Conservation (phyloP, 2,329 filamentous ascomycete species). For the Pestalotiopsis sp. region DNA sequence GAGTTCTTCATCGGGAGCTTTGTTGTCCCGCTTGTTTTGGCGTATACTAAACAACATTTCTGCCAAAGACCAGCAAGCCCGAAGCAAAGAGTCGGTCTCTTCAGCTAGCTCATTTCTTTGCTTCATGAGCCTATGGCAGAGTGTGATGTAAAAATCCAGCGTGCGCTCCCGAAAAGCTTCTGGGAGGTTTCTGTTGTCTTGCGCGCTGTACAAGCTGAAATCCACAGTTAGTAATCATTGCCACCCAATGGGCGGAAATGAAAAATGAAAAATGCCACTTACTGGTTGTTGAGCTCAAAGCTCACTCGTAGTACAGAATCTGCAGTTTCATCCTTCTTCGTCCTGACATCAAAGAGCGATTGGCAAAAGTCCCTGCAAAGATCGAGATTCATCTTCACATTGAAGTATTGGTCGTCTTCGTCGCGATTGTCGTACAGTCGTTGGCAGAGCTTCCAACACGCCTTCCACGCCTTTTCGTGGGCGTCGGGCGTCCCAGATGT, state of each 20-base stretch:
- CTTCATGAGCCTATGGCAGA: slow-evolving; percentile 97
- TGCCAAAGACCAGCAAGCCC: slow-evolving; percentile 86
- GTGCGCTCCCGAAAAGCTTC: slow-evolving; percentile 88
- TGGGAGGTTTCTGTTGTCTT: slow-evolving; percentile 76
- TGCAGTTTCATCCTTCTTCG: slow-evolving; percentile 73
- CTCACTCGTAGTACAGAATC: slow-evolving; percentile 90
- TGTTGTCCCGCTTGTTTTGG: slow-evolving; percentile 76
- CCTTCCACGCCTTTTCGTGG: slow-evolving; percentile 89
- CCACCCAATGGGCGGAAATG: neutral
- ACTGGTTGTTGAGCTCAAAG: slow-evolving; percentile 94
- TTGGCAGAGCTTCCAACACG: slow-evolving; percentile 91
- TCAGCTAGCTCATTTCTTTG: slow-evolving; percentile 77
- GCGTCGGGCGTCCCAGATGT: slow-evolving; percentile 73
- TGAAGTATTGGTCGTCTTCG: slow-evolving; percentile 65
- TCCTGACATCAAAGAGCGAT: slow-evolving; percentile 82
- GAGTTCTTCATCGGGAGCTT: slow-evolving; percentile 76
- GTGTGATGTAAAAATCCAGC: slow-evolving; percentile 89
- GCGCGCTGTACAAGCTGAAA: slow-evolving; percentile 78
- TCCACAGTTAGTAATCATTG: slow-evolving; percentile 1
- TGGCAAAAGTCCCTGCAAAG: slow-evolving; percentile 92
- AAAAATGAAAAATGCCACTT: slow-evolving; percentile 25
- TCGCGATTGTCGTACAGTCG: slow-evolving; percentile 82
- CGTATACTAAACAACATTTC: slow-evolving; percentile 92
- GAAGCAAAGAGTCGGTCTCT: slow-evolving; percentile 81
- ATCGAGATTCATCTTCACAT: slow-evolving; percentile 76